A percentile compares a stretch with the other conserved stretches of the same genome.
These are phyloP conservation scores for Hansenula lynferdii DNA, from an alignment of 1,139 yeast genomes.

Conservation along the genomic window DNA sequence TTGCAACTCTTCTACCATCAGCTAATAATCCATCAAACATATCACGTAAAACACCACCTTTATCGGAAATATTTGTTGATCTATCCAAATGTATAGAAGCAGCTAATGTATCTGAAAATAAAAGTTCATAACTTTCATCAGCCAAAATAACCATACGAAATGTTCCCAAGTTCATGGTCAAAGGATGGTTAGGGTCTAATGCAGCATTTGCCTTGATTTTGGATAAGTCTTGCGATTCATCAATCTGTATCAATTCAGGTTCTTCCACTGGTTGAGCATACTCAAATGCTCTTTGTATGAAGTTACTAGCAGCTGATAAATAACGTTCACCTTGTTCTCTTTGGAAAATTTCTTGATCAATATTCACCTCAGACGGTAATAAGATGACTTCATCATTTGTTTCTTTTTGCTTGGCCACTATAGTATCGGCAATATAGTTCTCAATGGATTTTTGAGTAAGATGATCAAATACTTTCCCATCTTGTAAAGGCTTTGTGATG, in stretches of 20 bases:
- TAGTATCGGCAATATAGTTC: conserved; percentile 57
- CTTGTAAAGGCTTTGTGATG: conserved; percentile 81
- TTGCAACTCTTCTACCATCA: conserved; percentile 88
- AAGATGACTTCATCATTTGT: conserved; percentile 34
- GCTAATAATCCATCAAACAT: conserved; percentile 90
- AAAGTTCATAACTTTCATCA: conserved; percentile 85
- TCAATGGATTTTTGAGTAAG: conserved; percentile 61
- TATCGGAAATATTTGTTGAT: conserved; percentile 43
- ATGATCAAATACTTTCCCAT: conserved; percentile 54
- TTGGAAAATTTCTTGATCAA: conserved; percentile 59
- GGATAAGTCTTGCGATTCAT: conserved; percentile 18
- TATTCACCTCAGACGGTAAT: conserved; percentile 53
- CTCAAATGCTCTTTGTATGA: conserved; percentile 84
- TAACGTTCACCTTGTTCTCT: conserved; percentile 77
- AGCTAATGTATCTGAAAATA: conserved; percentile 66
- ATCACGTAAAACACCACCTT: conserved; percentile 66
- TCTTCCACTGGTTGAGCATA: conserved; percentile 75
- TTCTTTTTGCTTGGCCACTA: conserved; percentile 31
- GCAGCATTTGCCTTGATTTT: conserved; percentile 65
- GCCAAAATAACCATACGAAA: conserved; percentile 94
- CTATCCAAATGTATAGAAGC: conserved; percentile 64
- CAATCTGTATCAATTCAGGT: conserved; percentile 33
- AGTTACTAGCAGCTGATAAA: conserved; percentile 80
- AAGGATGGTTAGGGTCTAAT: conserved; percentile 73
- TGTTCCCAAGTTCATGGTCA: conserved; percentile 75